phyloP scores from a whole-genome alignment of 108 stramenopile genomes.

The Cyclotella distinguenda region DNA sequence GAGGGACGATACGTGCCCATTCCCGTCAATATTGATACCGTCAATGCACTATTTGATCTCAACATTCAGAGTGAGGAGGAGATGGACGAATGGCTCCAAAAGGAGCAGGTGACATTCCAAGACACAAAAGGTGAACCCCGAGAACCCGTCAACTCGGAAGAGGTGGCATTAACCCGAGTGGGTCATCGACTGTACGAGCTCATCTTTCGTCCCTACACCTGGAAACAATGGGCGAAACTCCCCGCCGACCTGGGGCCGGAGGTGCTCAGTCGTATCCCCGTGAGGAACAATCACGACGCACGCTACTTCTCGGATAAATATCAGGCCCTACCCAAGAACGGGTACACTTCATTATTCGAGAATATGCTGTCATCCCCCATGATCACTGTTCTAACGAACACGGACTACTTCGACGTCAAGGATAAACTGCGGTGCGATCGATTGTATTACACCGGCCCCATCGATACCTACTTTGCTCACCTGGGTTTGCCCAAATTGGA shows the following conservation, averaged over 20 bases:
- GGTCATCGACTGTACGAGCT: conserved; percentile 66
- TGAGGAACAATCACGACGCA: conserved; percentile 60
- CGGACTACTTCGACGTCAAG: conserved; percentile 68
- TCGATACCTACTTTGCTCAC: conserved; percentile 76
- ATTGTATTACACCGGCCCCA: conserved; percentile 74
- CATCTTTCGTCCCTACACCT: conserved; percentile 78
- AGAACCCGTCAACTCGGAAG: conserved; percentile 61
- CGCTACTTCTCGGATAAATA: conserved; percentile 76
- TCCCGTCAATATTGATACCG: conserved; percentile 84
- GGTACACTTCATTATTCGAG: conserved; percentile 75
- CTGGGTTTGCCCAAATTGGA: conserved; percentile 68
- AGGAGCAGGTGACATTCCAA: conserved; percentile 50
- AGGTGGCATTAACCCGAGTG: conserved; percentile 73
- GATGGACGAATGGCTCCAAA: conserved; percentile 73
- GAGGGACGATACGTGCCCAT: conserved; percentile 73
- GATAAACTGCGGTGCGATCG: conserved; percentile 50
- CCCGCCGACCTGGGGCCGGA: conserved; percentile 72
- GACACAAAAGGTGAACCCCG: conserved; percentile 26
- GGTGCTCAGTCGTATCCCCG: conserved; percentile 77
- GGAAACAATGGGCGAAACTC: conserved; percentile 78
- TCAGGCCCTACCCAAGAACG: conserved; percentile 73
- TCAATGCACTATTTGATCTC: conserved; percentile 72
- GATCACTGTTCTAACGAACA: conserved; percentile 60
- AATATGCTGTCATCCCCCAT: conserved; percentile 57
- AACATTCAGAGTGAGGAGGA: conserved; percentile 56